These are phyloP conservation scores for Dendrobium huoshanense DNA, from an alignment of 106 monocot genomes.

Conservation along the genomic window DNA sequence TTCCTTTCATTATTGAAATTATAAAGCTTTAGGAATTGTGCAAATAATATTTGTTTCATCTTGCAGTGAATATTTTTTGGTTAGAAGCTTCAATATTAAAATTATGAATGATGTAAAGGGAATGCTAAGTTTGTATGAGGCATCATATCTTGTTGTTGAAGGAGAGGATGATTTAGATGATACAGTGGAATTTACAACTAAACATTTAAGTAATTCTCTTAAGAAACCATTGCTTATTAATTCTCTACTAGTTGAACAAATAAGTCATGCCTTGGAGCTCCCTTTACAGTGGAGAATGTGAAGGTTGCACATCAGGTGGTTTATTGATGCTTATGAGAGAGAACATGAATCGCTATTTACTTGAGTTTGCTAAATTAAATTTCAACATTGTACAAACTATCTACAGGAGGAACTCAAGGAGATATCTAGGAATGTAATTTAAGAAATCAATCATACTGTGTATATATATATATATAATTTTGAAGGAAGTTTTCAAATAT, in stretches of 20 bases:
- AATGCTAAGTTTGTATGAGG: slow-evolving; percentile 37
- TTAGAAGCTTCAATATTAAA: slow-evolving; percentile 6
- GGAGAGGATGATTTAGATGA: slow-evolving; percentile 27
- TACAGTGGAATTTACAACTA: slow-evolving; percentile 20
- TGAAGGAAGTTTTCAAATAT: neutral
- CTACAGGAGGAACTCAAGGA: slow-evolving; percentile 19
- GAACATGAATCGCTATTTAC: slow-evolving; percentile 14
- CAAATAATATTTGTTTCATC: neutral
- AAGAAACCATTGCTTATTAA: neutral
- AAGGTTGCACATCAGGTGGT: slow-evolving; percentile 29
- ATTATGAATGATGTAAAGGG: slow-evolving; percentile 17
- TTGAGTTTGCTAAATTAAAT: slow-evolving; percentile 41
- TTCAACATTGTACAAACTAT: slow-evolving; percentile 38
- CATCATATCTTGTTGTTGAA: slow-evolving; percentile 25
- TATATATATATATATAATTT: neutral
- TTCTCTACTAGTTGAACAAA: slow-evolving; percentile 2
- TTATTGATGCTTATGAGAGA: slow-evolving; percentile 24
- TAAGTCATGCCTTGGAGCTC: slow-evolving; percentile 28
- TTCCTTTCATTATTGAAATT: too few species aligned
- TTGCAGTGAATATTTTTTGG: slow-evolving; percentile 7
- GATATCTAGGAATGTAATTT: slow-evolving; percentile 12
- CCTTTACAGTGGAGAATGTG: slow-evolving; percentile 36
- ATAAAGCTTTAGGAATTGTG: too few species aligned
- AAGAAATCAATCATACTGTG: neutral
- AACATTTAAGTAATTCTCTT: neutral